phyloP scores from a whole-genome alignment of 306 rosid species.

The Cicer bijugum region DNA sequence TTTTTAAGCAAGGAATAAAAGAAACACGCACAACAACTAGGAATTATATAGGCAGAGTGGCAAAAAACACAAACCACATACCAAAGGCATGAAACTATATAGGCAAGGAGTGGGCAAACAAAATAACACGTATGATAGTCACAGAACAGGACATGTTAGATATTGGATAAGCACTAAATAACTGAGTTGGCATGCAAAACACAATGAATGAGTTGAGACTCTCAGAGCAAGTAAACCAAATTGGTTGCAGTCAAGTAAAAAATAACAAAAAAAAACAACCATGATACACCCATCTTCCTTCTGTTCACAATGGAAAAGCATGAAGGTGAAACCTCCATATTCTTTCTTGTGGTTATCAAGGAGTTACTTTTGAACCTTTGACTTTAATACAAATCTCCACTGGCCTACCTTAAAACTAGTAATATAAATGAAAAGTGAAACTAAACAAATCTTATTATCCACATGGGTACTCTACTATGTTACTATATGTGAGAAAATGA shows the following conservation, averaged over 20 bases:
- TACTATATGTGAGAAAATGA: not conserved
- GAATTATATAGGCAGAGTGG: not conserved
- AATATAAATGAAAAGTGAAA: not conserved
- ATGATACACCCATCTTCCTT: not conserved
- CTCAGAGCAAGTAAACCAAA: not conserved
- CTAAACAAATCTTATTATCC: not conserved
- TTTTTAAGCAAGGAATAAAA: not conserved
- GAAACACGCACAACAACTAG: not conserved
- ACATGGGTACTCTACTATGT: not conserved
- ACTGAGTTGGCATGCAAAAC: not conserved
- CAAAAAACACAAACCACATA: not conserved
- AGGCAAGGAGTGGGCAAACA: not conserved
- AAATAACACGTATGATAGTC: not conserved
- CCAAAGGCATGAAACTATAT: slow-evolving; percentile 1
- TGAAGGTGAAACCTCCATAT: not conserved
- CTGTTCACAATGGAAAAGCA: slow-evolving; percentile 1
- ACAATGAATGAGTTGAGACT: not conserved
- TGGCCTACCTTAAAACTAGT: not conserved
- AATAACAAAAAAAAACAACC: not conserved
- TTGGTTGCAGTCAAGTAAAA: not conserved
- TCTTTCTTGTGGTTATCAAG: not conserved
- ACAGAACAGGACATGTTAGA: not conserved
- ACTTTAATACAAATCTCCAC: not conserved
- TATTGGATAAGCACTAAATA: not conserved
- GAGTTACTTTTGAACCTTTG: not conserved